These are phyloP conservation scores for Microcos paniculata DNA, from an alignment of 345 rosid genomes.

Conservation along the genomic window DNA sequence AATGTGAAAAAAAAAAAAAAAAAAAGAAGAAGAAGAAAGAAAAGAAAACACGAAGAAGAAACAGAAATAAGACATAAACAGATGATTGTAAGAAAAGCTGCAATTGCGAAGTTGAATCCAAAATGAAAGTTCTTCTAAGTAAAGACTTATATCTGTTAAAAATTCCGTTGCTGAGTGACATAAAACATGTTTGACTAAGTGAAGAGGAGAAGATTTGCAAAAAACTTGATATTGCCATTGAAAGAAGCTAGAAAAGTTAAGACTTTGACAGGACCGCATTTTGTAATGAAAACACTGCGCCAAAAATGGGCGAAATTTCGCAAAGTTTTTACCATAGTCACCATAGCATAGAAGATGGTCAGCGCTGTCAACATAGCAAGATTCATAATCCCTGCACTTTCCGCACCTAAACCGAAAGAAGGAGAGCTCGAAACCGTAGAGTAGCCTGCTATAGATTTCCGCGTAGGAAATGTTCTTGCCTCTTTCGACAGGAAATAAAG, in stretches of 20 bases:
- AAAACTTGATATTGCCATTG: background rate
- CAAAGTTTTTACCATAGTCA: background rate
- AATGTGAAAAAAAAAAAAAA: no score
- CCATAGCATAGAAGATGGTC: background rate
- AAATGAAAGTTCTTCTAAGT: no score
- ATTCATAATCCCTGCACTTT: background rate
- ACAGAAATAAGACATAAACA: no score
- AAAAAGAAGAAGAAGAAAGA: no score
- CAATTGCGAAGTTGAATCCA: no score
- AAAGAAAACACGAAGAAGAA: no score
- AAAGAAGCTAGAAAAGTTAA: background rate
- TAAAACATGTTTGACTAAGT: background rate
- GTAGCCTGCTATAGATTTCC: background rate
- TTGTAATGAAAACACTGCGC: background rate
- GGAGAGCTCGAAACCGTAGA: constrained; percentile 9
- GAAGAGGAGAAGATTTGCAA: background rate
- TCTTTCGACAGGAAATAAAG: background rate
- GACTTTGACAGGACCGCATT: background rate
- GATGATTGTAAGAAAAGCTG: no score
- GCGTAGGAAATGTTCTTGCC: background rate
- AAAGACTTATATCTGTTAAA: background rate
- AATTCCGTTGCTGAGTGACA: background rate
- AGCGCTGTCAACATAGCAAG: background rate
- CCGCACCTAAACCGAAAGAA: background rate
- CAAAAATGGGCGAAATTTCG: background rate